Evolutionary conservation across 345 rosid genomes (phyloP), one percentile per base, ranked within the genome.

Genomic region (Rubroshorea leprosula): DNA sequence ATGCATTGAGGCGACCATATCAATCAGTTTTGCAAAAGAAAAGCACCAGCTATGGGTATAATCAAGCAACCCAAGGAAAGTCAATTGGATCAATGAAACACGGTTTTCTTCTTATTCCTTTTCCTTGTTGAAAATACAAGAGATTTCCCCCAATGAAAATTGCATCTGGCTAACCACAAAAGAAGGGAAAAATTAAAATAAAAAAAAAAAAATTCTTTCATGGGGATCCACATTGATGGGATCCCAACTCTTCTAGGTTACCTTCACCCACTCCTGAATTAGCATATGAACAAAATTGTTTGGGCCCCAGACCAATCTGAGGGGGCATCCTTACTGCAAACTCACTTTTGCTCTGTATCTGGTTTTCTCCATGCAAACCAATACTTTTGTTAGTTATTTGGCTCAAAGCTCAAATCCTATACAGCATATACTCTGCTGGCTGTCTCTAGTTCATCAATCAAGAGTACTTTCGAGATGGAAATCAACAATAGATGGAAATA

Each of bases 221-320:
- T 13, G 24, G 23, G 39, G 55, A 64, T 51, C 55, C 69, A 65
- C 58, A 64, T 19, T 20, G 59, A 35, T 5, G 47, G 65, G 60
- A 50, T 50, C 62, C 61, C 62, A 58, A 56, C 61, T 62, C 70
- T 62, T 63, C 49, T 59, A 29, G 45, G 61, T 51, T 60, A 63
- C 48, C 67, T n/a, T 58, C 52, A 44, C 23, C 38, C 38, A 31
- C 63, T 23, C 67, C 58, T 48, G 61, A 23, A 23, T 3, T 44
- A 58, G 57, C 64, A 68, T 71, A 59, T 58, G 68, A 71, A 71
- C 81, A 71, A 73, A 76, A 73, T 58, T 73, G 69, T 61, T 63
- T 69, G 50, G 52, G 74, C 74, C 71, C 52, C 57, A 19, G 71
- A 57, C 58, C 46, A 7, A 46, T 22, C 31, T 25, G 60, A 49